phyloP scores from a whole-genome alignment of 2,329 filamentous ascomycete genomes.

The Colletotrichum plurivorum region DNA sequence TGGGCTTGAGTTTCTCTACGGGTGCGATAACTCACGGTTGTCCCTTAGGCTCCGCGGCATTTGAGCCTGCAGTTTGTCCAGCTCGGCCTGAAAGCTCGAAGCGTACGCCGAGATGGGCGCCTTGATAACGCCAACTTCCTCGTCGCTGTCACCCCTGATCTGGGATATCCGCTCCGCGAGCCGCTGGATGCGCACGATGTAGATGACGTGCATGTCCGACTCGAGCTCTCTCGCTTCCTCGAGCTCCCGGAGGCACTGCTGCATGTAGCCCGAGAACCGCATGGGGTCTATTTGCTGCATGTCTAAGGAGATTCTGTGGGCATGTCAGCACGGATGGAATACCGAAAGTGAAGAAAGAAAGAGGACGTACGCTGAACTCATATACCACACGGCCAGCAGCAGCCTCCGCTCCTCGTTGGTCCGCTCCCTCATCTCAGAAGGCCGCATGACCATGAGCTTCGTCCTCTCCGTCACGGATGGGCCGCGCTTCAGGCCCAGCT shows the following conservation, averaged over 20 bases:
- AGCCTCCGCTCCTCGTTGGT: slow-evolving; percentile 68
- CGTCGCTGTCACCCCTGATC: slow-evolving; percentile 53
- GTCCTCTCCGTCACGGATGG: slow-evolving; percentile 59
- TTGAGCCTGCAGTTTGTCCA: slow-evolving; percentile 56
- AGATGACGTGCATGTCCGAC: slow-evolving; percentile 61
- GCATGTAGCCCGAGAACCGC: slow-evolving; percentile 66
- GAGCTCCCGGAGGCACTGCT: slow-evolving; percentile 63
- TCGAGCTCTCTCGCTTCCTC: slow-evolving; percentile 60
- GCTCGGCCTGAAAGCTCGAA: slow-evolving; percentile 60
- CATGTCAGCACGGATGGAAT: slow-evolving; percentile 10
- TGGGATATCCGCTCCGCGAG: slow-evolving; percentile 65
- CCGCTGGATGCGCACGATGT: slow-evolving; percentile 64
- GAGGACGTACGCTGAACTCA: slow-evolving; percentile 64
- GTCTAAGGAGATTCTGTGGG: slow-evolving; percentile 56
- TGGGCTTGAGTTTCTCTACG: neutral
- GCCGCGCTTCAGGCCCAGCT: slow-evolving; percentile 60
- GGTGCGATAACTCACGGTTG: slow-evolving; percentile 44
- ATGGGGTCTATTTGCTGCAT: slow-evolving; percentile 63
- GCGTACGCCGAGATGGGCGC: slow-evolving; percentile 62
- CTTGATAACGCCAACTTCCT: slow-evolving; percentile 53
- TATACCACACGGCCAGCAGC: slow-evolving; percentile 67
- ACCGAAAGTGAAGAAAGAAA: neutral
- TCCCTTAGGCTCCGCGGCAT: slow-evolving; percentile 53
- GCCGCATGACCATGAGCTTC: slow-evolving; percentile 58
- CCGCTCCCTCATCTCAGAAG: slow-evolving; percentile 53